Evolutionary conservation across 495 filamentous ascomycete genomes (phyloP), one percentile per base, ranked within the genome.

Genomic region (Cercophora sp.): DNA sequence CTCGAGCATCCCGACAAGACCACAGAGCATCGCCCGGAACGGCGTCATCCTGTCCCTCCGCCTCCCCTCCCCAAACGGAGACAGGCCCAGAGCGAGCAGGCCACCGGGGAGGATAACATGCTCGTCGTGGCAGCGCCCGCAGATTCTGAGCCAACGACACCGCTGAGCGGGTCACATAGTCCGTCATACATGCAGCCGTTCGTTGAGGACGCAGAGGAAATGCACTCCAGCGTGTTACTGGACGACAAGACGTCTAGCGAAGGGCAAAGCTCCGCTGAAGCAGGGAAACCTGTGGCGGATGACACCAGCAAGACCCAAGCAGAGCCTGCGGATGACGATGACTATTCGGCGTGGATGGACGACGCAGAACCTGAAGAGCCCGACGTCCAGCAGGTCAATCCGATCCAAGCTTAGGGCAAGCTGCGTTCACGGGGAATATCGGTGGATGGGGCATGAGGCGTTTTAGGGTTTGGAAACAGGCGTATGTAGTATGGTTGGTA

Each of bases 41-140:
- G 46, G 3, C 44, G 63, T 19, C 65, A 69, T 24, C 68, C 71
- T n/a, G 54, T 75, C 3, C 76, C 76, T 13, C 71, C 75, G 1
- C 72, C 76, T 8, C 64, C 72, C 15, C 70, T 70, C 24, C 69
- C 70, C 16, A 62, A 44, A 25, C 40, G 66, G 18, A 56, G 60
- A 10, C 60, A 67, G 15, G 22, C 40, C 15, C 64, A 52, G 4
- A 46, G n/a, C 39, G 63, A 67, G 24, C 60, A 65, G 24, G 11
- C 27, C 1, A 61, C 47, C n/a, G 68, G 58, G 11, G 69, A 70
- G 23, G 75, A 81, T 37, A 74, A 73, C 20, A 58, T 85, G 36
- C 58, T 85, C 3, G 77, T 85, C 20, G 81, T 85, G 6, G 77
- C 74, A 29, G 82, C 82, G 3, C 82, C 82, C 4, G 65, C 64